Conservation (phyloP, 1,139 yeast genomes). For the Kodamaea ohmeri region DNA sequence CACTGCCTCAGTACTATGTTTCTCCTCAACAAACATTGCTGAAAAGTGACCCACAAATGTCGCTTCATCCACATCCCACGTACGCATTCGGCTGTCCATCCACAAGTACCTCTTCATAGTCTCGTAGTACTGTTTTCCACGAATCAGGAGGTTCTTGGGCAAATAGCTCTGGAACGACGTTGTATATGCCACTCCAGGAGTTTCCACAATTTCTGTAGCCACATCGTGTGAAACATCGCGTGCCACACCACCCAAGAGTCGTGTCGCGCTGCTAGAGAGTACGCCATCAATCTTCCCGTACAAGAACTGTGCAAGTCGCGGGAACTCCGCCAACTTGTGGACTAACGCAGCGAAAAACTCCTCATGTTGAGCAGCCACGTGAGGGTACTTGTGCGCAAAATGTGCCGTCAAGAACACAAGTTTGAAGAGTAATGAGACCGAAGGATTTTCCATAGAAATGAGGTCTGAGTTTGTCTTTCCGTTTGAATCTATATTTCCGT, state of each 20-base stretch:
- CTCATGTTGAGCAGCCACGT: conserved; percentile 5
- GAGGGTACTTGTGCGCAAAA: conserved; percentile 1
- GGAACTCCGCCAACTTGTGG: conserved; percentile 10
- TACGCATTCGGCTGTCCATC: conserved; percentile 27
- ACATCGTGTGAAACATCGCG: background rate
- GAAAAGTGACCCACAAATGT: conserved; percentile 12
- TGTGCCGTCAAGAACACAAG: conserved; percentile 10
- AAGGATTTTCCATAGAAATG: background rate
- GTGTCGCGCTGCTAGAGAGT: background rate
- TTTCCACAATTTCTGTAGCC: background rate
- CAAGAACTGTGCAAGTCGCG: conserved; percentile 3
- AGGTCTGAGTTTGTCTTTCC: too few relatives aligned
- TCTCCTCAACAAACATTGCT: conserved; percentile 11
- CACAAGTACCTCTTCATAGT: conserved; percentile 31
- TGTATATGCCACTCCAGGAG: background rate
- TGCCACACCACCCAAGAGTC: conserved; percentile 1
- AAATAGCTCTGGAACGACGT: conserved; percentile 12
- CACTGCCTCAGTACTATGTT: conserved; percentile 15
- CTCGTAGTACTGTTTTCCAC: conserved; percentile 9
- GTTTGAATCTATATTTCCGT: too few relatives aligned
- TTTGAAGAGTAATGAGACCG: conserved; percentile 9
- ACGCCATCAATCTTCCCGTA: background rate
- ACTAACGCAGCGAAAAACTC: conserved; percentile 12
- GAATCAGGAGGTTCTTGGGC: conserved; percentile 10
- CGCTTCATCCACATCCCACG: conserved; percentile 24